Base-by-base conservation (phyloP, 192 early-diverging fungal genomes). In the Entomortierella chlamydospora region DNA sequence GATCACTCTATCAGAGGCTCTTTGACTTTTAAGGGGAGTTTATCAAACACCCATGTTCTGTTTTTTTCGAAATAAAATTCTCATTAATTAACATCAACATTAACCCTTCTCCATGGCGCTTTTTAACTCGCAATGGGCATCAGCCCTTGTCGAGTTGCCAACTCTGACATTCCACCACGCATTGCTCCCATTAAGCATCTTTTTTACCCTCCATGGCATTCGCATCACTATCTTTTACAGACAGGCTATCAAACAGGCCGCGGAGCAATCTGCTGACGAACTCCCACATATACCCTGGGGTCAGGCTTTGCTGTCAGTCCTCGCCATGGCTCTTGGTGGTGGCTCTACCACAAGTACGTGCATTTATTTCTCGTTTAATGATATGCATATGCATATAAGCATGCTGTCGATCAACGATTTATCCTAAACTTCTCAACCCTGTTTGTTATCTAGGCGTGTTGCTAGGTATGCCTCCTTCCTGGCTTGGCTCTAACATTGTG, bases 381-480 rank as follows among this genome's bases (percentile, higher is more conserved):
- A n/a, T n/a, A n/a, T n/a, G n/a, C n/a, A n/a, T n/a, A n/a, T n/a
- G n/a, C n/a, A n/a, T n/a, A n/a, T n/a, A n/a, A n/a, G n/a, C n/a
- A n/a, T n/a, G n/a, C n/a, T n/a, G n/a, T n/a, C n/a, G n/a, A n/a
- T n/a, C n/a, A n/a, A n/a, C n/a, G n/a, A n/a, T n/a, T n/a, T n/a
- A n/a, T n/a, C n/a, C n/a, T n/a, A n/a, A n/a, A n/a, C n/a, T n/a
- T n/a, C n/a, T n/a, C n/a, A n/a, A n/a, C n/a, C n/a, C n/a, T n/a
- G n/a, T n/a, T n/a, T n/a, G n/a, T n/a, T n/a, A n/a, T n/a, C n/a
- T n/a, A 79, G 76, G 76, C 57, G 65, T 79, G 30, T 49, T 79
- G 39, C 76, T 79, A 18, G 76, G 76, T 31, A 79, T 79, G 76
- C 76, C 76, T 34, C 76, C 76, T 4, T 65, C 76, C n/a, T 79